Evolutionary conservation across 2,329 filamentous ascomycete genomes (phyloP).

Genomic region (Ascochyta clinopodiicola): DNA sequence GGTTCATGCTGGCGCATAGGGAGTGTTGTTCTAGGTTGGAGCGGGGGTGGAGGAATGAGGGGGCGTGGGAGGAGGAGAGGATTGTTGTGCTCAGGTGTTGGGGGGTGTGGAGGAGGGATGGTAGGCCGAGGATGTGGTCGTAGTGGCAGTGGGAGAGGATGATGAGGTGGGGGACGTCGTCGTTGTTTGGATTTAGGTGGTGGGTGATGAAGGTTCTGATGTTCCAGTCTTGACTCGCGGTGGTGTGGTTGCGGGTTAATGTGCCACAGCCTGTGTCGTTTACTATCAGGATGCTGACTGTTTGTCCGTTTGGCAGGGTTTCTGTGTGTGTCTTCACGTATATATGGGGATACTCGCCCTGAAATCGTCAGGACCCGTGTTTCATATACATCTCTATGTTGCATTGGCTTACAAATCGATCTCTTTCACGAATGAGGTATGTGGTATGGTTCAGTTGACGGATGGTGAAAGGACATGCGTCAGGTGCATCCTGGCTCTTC

Average conservation of each 20-base stretch:
- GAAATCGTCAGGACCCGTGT: neutral
- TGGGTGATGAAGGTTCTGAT: slow-evolving; percentile 20
- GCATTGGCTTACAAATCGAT: slow-evolving; percentile 13
- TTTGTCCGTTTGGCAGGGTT: neutral
- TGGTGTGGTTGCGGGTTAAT: neutral
- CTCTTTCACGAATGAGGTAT: slow-evolving; percentile 16
- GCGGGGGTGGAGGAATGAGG: slow-evolving; percentile 3
- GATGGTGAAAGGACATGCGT: slow-evolving; percentile 22
- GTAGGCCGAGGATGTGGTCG: slow-evolving; percentile 20
- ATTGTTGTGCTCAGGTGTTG: neutral
- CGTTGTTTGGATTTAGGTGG: slow-evolving; percentile 12
- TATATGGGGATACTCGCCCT: slow-evolving; percentile 14
- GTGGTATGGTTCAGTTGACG: slow-evolving; percentile 18
- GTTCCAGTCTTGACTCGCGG: slow-evolving; percentile 3
- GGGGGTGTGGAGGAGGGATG: neutral
- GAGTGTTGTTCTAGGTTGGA: slow-evolving; percentile 4
- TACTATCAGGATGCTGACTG: slow-evolving; percentile 5
- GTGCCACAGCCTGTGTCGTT: slow-evolving; percentile 15
- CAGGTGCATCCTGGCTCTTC: neutral
- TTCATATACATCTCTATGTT: neutral
- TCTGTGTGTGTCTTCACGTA: slow-evolving; percentile 17
- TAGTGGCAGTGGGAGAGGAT: slow-evolving; percentile 23
- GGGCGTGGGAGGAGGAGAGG: neutral
- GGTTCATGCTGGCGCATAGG: slow-evolving; percentile 1
- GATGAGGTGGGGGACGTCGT: slow-evolving; percentile 11